Conservation (phyloP, 768 basidiomycete genomes). For the Suillus plorans region DNA sequence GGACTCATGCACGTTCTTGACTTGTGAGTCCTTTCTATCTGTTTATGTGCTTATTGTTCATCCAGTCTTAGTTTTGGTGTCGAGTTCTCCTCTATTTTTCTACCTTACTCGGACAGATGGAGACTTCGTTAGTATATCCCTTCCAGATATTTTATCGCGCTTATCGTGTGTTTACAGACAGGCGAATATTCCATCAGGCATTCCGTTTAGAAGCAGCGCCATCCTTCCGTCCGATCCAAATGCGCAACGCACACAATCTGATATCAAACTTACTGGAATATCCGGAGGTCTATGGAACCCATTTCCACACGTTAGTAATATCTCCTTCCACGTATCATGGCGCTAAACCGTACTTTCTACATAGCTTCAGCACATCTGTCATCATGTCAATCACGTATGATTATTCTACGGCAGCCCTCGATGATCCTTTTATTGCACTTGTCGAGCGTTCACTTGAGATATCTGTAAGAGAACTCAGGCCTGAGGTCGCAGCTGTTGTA, state of each 20-base stretch:
- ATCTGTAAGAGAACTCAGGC: constrained; percentile 15
- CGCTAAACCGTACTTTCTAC: not conserved
- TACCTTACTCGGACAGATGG: constrained; percentile 31
- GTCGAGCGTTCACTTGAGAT: constrained; percentile 15
- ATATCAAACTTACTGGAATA: constrained; percentile 23
- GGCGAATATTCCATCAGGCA: constrained; percentile 36
- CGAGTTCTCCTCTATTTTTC: constrained; percentile 23
- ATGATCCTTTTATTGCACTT: constrained; percentile 21
- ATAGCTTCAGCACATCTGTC: constrained; percentile 20
- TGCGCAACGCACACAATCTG: constrained; percentile 31
- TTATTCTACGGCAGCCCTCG: constrained; percentile 14
- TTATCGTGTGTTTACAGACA: not conserved
- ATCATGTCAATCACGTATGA: constrained; percentile 28
- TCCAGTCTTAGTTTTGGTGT: constrained; percentile 18
- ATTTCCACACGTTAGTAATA: constrained; percentile 21
- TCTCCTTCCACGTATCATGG: not conserved
- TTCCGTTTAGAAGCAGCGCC: constrained; percentile 29
- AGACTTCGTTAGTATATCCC: constrained; percentile 16
- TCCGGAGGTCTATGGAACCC: constrained; percentile 23
- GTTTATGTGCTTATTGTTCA: not conserved
- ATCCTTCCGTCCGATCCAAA: constrained; percentile 34
- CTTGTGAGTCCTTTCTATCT: constrained; percentile 13
- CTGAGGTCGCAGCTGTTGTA: constrained; percentile 17
- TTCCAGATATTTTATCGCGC: not conserved
- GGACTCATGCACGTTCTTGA: constrained; percentile 16